Conservation (phyloP, 352 stramenopile genomes). For the Pythium dissotocum region DNA sequence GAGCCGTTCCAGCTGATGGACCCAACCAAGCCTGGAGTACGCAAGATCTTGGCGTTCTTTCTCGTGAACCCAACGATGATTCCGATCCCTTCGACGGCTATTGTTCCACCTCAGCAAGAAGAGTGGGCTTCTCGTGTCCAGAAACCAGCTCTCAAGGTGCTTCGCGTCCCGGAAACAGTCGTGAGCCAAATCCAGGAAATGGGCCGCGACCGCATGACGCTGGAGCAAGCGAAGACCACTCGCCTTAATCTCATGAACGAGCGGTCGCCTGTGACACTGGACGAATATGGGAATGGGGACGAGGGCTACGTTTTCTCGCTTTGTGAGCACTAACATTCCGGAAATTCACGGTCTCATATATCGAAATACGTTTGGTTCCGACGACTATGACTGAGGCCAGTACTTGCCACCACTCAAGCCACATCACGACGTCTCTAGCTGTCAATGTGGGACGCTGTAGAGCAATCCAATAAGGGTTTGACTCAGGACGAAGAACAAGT, state of each 20-base stretch:
- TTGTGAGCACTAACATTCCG: slow-evolving; percentile 11
- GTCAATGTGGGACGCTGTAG: too few species aligned
- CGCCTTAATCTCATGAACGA: slow-evolving; percentile 5
- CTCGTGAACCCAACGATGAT: slow-evolving; percentile 25
- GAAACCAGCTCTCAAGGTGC: background rate
- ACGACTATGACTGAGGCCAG: too few species aligned
- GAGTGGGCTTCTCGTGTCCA: slow-evolving; percentile 18
- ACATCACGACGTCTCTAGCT: too few species aligned
- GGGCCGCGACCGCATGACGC: slow-evolving; percentile 9
- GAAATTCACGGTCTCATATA: background rate
- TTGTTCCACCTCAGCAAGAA: slow-evolving; percentile 36
- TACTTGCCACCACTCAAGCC: too few species aligned
- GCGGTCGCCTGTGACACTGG: slow-evolving; percentile 3
- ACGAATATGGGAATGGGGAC: background rate
- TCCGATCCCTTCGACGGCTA: slow-evolving; percentile 28
- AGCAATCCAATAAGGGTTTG: too few species aligned
- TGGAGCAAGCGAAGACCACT: slow-evolving; percentile 12
- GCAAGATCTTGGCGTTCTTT: slow-evolving; percentile 42
- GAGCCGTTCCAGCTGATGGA: slow-evolving; percentile 32
- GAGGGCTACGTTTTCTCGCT: slow-evolving; percentile 5
- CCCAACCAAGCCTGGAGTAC: slow-evolving; percentile 20
- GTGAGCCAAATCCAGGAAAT: background rate
- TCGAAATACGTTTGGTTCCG: too few species aligned
- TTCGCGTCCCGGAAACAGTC: background rate
- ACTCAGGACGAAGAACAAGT: too few species aligned